Conservation (phyloP, 192 early-diverging fungal genomes). For the Umbelopsis isabellina region DNA sequence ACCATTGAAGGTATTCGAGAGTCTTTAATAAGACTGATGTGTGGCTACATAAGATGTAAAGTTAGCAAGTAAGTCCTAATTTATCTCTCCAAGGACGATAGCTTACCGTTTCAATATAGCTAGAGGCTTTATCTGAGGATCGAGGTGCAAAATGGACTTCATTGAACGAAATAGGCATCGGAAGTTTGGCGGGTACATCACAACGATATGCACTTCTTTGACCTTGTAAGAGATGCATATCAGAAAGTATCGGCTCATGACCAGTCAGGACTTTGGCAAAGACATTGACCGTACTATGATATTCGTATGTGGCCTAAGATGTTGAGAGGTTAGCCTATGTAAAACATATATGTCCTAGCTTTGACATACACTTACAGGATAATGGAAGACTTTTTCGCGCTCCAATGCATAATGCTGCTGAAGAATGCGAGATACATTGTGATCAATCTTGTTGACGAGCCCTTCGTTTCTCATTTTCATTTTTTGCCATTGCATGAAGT, state of each 20-base stretch:
- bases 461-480: neutral
- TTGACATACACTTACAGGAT: neutral
- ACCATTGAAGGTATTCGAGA: neutral
- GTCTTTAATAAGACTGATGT: neutral
- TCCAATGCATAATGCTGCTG: neutral
- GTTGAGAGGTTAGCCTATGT: neutral
- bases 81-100: neutral
- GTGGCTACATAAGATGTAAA: neutral
- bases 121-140: neutral
- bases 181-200: neutral
- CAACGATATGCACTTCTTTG: neutral
- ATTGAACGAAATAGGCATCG: neutral
- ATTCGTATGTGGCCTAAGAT: constrained; percentile 8
- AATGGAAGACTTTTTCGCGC: neutral
- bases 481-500: constrained; percentile 5
- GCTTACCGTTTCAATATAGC: neutral
- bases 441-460: neutral
- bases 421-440: neutral
- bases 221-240: neutral
- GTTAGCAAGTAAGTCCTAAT: neutral
- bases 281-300: neutral
- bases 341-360: neutral
- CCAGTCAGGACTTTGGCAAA: constrained; percentile 9
- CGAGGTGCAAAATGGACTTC: neutral
- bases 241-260: neutral